Conservation (phyloP, 257 asterid genomes). For the Nicotiana attenuata region DNA sequence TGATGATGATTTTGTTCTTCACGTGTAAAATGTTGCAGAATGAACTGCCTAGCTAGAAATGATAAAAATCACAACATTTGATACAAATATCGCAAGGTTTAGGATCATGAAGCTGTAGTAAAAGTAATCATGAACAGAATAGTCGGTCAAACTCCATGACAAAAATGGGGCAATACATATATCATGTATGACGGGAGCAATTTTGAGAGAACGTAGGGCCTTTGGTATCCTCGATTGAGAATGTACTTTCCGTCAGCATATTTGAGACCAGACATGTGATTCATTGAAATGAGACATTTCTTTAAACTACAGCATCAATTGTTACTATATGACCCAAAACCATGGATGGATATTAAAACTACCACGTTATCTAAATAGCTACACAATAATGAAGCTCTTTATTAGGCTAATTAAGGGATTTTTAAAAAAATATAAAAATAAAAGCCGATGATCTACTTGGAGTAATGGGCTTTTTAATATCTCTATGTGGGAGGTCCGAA, state of each 20-base stretch:
- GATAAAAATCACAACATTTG: no score
- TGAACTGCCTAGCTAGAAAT: no score
- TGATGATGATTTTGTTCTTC: no score
- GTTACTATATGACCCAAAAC: not conserved
- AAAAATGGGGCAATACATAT: not conserved
- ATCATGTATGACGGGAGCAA: no score
- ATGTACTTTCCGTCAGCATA: not conserved
- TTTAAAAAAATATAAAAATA: not conserved
- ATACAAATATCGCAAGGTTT: no score
- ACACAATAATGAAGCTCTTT: not conserved
- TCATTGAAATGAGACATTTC: constrained; percentile 1
- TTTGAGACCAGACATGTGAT: constrained; percentile 2
- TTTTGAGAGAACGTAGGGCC: not conserved
- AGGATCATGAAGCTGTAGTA: not conserved
- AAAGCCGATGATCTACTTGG: not conserved
- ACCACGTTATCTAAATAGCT: not conserved
- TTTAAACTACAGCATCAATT: not conserved
- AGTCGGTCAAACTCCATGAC: not conserved
- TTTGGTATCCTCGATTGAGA: not conserved
- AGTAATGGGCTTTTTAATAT: not conserved
- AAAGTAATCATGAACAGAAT: no score
- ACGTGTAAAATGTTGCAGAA: no score
- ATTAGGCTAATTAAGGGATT: not conserved
- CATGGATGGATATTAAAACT: not conserved
- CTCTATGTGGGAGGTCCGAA: not conserved